phyloP scores from a whole-genome alignment of 202 grass and related monocot species.

The Dendrocalamus latiflorus region DNA sequence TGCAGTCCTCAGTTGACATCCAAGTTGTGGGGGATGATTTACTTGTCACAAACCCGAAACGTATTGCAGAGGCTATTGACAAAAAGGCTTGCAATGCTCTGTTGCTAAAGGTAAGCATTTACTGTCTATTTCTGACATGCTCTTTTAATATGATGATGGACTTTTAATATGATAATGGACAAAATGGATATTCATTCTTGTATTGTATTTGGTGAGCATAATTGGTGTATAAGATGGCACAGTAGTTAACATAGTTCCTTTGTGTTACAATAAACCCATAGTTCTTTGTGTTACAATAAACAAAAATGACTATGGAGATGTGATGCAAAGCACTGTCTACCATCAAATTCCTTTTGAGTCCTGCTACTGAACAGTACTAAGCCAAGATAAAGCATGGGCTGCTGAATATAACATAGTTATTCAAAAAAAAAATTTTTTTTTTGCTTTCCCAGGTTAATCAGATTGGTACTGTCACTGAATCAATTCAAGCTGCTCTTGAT shows the following conservation, averaged over 20 bases:
- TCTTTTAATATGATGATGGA: neutral
- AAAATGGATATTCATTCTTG: neutral
- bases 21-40: constrained; percentile 95
- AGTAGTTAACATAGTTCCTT: neutral
- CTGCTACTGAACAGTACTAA: neutral
- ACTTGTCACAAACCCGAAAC: constrained; percentile 93
- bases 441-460: constrained; percentile 74
- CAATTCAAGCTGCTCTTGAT: constrained; percentile 89
- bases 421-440: constrained; percentile 16
- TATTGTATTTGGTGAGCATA: neutral
- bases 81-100: constrained; percentile 96
- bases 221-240: neutral
- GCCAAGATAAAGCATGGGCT: neutral
- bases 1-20: constrained; percentile 78
- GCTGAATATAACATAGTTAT: neutral
- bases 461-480: constrained; percentile 82
- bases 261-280: too few relatives aligned
- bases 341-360: neutral
- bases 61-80: constrained; percentile 75
- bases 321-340: neutral
- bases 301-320: neutral
- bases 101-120: constrained; percentile 68
- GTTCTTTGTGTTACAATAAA: neutral
- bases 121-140: neutral
- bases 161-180: too few relatives aligned